Evolutionary conservation across 225 moss, liverwort and hornwort species (phyloP), one percentile per base, ranked within the genome.

Genomic region (Antitrichia curtipendula): DNA sequence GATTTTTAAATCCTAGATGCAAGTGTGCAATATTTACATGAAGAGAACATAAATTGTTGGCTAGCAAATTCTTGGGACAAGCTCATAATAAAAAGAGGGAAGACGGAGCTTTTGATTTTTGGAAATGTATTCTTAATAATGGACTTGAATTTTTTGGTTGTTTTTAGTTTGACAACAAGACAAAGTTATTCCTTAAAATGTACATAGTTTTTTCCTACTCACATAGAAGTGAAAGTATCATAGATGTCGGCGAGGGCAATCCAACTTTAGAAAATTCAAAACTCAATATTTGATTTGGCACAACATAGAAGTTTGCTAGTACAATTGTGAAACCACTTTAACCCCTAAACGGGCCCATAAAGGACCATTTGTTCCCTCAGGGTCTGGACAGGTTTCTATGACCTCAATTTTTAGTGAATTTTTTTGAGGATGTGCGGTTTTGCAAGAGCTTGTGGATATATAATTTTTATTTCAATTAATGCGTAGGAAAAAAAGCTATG

Each of bases 71-170:
- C 22, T 22, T 36, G 13, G 2, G 36, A 6, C 23, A 52, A 14
- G 1, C 1, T 52, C 3, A 13, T 52, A 36, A 75, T 36, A 71
- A 71, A 71, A 71, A 9, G 5, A 14, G 0, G 1, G 8, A 1
- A 52, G 22, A 2, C 0, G 1, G 45, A 0, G 10, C 45, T 66
- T 28, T 6, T 28, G 0, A 6, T 45, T 72, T 0, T 9, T 0
- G 0, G 2, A 22, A 23, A 52, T 23, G 0, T 34, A 8, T 8
- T 36, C 34, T 23, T 2, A 52, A 22, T 0, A 75, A 22, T 52
- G 8, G 2, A 52, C 2, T 36, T 36, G 17, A 36, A 8, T 34
- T 12, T 22, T 52, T 50, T 22, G 21, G 13, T 34, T 36, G 8
- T 22, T 75, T 75, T 36, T 22, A 34, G 13, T 52, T 52, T 52